Evolutionary conservation across 495 filamentous ascomycete genomes (phyloP).

Genomic region (Penicillium diatomitis): DNA sequence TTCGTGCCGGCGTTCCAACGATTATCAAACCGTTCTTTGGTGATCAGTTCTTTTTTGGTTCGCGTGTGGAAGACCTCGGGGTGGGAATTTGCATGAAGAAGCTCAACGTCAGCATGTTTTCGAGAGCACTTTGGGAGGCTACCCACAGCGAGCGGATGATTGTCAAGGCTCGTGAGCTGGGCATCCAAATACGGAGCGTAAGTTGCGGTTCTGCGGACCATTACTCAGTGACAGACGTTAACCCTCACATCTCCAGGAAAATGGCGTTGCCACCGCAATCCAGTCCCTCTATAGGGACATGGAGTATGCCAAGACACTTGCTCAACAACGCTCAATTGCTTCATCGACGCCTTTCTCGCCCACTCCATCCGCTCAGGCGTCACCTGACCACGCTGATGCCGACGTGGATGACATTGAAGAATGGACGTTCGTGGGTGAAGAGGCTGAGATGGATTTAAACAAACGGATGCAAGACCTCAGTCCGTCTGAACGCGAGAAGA

Average conservation of each 20-base stretch:
- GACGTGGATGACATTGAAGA: conserved; percentile 46
- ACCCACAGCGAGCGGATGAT: conserved; percentile 86
- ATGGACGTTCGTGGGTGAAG: conserved; percentile 70
- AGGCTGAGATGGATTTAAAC: conserved; percentile 47
- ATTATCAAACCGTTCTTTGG: conserved; percentile 97
- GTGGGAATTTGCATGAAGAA: conserved; percentile 87
- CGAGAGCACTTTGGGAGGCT: conserved; percentile 82
- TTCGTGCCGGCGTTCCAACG: conserved; percentile 86
- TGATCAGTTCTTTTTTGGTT: conserved; percentile 94
- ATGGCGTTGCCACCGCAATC: conserved; percentile 81
- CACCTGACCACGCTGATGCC: conserved; percentile 31
- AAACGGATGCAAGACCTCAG: conserved; percentile 30
- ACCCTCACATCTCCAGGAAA: conserved; percentile 50
- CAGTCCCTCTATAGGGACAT: conserved; percentile 92
- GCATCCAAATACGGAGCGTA: conserved; percentile 80
- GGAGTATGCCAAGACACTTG: conserved; percentile 85
- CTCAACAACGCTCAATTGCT: conserved; percentile 48
- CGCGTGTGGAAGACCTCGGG: conserved; percentile 80
- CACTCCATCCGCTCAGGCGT: conserved; percentile 25
- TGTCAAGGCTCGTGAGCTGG: conserved; percentile 68
- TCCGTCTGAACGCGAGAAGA: conserved; percentile 18
- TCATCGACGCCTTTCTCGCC: conserved; percentile 36
- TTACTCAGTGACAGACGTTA: neutral
- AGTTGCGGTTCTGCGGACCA: conserved; percentile 13
- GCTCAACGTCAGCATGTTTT: conserved; percentile 73